These are phyloP conservation scores for Pleurotus eryngii DNA, from an alignment of 768 basidiomycete species.

Conservation along the genomic window DNA sequence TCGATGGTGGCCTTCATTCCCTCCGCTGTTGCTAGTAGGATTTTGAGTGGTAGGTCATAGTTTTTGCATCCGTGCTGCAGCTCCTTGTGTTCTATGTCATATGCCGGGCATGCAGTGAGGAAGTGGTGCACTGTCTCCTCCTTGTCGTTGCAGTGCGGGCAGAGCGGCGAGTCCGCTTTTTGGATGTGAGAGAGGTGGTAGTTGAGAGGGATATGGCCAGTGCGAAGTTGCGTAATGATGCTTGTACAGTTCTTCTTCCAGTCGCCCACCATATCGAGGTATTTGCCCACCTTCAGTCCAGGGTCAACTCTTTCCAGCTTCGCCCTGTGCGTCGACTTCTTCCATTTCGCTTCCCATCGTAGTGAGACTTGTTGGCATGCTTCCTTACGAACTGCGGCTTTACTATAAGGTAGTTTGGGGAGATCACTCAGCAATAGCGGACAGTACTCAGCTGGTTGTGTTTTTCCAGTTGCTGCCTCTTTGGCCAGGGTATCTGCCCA, in stretches of 20 bases:
- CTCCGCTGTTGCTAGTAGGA: background rate
- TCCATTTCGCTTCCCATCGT: background rate
- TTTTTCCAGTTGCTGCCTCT: conserved; percentile 10
- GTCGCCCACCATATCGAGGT: background rate
- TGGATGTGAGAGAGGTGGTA: background rate
- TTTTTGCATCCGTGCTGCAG: background rate
- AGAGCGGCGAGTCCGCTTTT: background rate
- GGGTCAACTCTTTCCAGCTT: background rate
- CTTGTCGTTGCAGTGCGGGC: background rate
- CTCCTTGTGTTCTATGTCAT: background rate
- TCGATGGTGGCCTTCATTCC: background rate
- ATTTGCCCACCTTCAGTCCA: background rate
- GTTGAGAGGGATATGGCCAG: background rate
- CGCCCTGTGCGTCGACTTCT: background rate
- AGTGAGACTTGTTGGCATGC: too few relatives aligned
- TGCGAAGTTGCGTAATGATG: background rate
- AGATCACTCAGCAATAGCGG: background rate
- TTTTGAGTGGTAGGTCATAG: background rate
- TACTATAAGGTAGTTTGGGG: too few relatives aligned
- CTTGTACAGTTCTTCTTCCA: background rate
- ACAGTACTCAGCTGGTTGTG: background rate
- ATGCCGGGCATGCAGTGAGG: background rate
- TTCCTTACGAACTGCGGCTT: too few relatives aligned
- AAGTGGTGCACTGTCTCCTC: background rate
- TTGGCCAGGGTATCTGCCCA: conserved; percentile 21